Evolutionary conservation across 176 grass and related monocot genomes (phyloP).

Genomic region (Melocanna baccifera): DNA sequence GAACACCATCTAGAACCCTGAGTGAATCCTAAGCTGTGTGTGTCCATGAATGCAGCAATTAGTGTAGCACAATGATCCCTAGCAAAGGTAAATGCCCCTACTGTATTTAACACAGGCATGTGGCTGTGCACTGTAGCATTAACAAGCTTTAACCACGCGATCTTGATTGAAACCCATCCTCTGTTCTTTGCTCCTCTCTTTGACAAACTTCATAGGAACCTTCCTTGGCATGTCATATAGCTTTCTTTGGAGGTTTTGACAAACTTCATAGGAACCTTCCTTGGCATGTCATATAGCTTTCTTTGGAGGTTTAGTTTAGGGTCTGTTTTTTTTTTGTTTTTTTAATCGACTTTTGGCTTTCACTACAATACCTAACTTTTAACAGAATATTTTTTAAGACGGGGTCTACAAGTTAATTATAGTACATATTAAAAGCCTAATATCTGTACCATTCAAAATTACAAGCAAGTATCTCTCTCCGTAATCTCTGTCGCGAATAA

Average conservation of each 20-base stretch:
- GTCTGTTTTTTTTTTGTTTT: no score
- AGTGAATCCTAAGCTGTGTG: neutral
- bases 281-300: neutral
- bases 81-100: neutral
- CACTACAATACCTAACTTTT: no score
- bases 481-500: no score
- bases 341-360: no score
- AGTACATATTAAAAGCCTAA: no score
- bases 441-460: no score
- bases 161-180: neutral
- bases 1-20: neutral
- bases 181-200: neutral
- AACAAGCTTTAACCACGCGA: constrained; percentile 9
- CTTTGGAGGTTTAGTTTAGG: neutral
- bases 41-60: neutral
- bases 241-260: neutral
- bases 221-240: neutral
- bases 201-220: neutral
- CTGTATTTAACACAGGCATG: neutral
- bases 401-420: no score
- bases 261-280: neutral
- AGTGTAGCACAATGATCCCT: constrained; percentile 1
- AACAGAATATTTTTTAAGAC: no score
- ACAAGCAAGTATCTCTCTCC: no score
- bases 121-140: neutral